Evolutionary conservation across 306 rosid species (phyloP), one percentile per base, ranked within the genome.

Genomic region (Gynostemma pentaphyllum): DNA sequence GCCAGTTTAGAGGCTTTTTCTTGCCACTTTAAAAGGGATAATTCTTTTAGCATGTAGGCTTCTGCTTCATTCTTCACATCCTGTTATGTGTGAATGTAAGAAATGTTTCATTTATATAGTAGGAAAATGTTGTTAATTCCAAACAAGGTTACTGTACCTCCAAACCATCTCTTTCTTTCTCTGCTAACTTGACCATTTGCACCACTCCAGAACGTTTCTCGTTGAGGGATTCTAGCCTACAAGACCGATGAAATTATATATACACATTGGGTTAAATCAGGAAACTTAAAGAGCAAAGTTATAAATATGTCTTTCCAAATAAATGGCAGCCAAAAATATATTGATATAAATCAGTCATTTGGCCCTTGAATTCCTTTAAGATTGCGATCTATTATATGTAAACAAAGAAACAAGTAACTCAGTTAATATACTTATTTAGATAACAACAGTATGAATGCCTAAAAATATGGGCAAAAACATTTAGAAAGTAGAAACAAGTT

Each of bases 171-270:
- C 90, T 92, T 81, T 92, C 96, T 80, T 88, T 92, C 83, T 88
- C 99, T 11, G 99, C 86, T 68, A 92, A 81, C 87, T 88, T 92
- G 64, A 92, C 99, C 95, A 92, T 92, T 79, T 92, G 95, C 56
- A 88, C 96, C 73, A 86, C 96, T 29, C 99, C 88, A 12, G 99
- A 72, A 76, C 96, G 81, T 75, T 77, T 86, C 75, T 92, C 99
- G 53, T 86, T 88, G 57, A 88, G 84, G 59, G 85, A 71, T 69
- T 92, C 99, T 62, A 92, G 78, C 85, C 99, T 92, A 69, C 41
- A 68, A 63, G 42, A 75, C 53, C 75, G 79, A 72, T 60, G 68
- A 68, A 24, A 57, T 69, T 41, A 27, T 41, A 37, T 29, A 32
- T 36, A 1, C 27, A 41, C 41, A 47, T 16, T 18, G 24, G 24